A percentile compares a stretch with the other conserved stretches of the same genome.
Conservation (phyloP, 805 yeast species). For the Phaffomyces opuntiae region DNA sequence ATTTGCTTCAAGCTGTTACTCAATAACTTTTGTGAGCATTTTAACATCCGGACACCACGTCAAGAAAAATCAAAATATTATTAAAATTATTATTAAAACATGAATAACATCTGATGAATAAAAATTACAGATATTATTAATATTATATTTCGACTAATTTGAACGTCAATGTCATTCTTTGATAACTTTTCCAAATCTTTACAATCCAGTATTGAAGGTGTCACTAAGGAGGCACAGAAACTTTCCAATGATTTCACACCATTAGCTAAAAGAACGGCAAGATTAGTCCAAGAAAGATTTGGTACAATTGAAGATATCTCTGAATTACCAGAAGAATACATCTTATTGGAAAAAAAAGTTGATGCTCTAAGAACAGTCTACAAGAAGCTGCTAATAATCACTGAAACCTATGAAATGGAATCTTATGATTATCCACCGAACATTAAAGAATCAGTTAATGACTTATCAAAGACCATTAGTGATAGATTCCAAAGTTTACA, state of each 20-base stretch:
- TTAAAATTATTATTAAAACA: no score
- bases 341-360: slow-evolving; percentile 63
- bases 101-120: no score
- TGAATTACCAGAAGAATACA: slow-evolving; percentile 77
- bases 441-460: slow-evolving; percentile 55
- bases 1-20: no score
- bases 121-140: no score
- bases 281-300: slow-evolving; percentile 70
- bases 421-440: slow-evolving; percentile 83
- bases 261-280: slow-evolving; percentile 73
- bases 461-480: slow-evolving; percentile 51
- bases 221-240: slow-evolving; percentile 36
- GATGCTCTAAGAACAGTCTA: slow-evolving; percentile 38
- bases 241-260: slow-evolving; percentile 55
- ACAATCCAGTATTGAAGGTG: slow-evolving; percentile 21
- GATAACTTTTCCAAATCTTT: slow-evolving; percentile 25
- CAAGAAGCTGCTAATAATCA: slow-evolving; percentile 25
- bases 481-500: slow-evolving; percentile 53
- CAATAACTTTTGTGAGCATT: no score
- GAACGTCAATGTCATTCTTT: slow-evolving; percentile 16
- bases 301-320: slow-evolving; percentile 80
- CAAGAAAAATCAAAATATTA: no score
- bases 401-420: slow-evolving; percentile 63
- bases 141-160: no score
- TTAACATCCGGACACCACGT: no score